phyloP scores from a whole-genome alignment of 371 early-diverging fungal species.

The Mortierella polycephala region DNA sequence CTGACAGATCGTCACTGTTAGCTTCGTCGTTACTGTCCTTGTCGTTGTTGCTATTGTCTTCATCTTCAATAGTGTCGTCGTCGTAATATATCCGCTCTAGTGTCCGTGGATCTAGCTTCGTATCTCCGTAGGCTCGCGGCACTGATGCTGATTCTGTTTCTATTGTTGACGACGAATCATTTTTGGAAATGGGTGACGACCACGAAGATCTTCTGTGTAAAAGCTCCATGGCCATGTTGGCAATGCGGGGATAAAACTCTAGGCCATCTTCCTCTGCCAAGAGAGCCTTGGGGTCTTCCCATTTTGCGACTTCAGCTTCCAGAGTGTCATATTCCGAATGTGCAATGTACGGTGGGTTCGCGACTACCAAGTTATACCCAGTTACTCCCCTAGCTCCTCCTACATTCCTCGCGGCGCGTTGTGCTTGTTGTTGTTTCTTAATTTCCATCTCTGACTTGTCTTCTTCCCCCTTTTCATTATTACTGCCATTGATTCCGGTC shows the following conservation, averaged over 20 bases:
- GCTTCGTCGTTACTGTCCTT: not conserved
- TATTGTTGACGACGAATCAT: not conserved
- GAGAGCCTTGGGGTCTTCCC: conserved; percentile 90
- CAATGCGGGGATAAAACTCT: conserved; percentile 71
- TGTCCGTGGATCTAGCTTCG: not conserved
- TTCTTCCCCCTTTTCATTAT: too few species aligned
- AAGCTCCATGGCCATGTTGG: conserved; percentile 54
- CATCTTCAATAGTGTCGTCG: not conserved
- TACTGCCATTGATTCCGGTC: too few species aligned
- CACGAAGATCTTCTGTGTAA: conserved; percentile 24
- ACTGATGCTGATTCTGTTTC: not conserved
- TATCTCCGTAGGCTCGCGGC: not conserved
- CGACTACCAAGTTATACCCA: conserved; percentile 75
- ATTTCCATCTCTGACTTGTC: not conserved
- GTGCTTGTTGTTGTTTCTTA: not conserved
- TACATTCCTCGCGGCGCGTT: too few species aligned
- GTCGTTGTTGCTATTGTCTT: not conserved
- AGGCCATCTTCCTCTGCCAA: conserved; percentile 78
- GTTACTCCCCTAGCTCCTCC: not conserved
- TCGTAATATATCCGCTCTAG: not conserved
- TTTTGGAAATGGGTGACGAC: not conserved
- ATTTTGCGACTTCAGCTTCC: conserved; percentile 78
- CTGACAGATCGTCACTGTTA: not conserved
- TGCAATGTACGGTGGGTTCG: conserved; percentile 95
- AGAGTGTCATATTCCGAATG: conserved; percentile 71